Percentiles rank a stretch among this genome's conserved stretches.
Evolutionary conservation across 805 yeast species (phyloP).

Genomic region (Dipodascopsis tothii): DNA sequence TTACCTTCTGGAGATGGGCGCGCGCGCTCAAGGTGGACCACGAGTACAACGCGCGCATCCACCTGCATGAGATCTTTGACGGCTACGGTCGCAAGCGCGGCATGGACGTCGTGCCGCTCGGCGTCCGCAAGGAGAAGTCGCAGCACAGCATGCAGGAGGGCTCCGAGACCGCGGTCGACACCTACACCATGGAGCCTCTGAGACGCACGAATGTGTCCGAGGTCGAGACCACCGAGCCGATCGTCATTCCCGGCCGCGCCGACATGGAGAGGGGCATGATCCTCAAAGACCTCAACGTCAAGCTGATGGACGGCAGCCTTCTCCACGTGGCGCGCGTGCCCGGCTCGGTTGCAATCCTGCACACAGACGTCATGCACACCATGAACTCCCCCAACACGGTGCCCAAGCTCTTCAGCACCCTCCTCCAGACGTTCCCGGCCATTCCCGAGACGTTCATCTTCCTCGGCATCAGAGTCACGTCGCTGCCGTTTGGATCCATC

Average conservation of each 20-base stretch:
- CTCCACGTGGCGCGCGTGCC: conserved; percentile 14
- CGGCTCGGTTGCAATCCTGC: conserved; percentile 38
- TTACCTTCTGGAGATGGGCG: conserved; percentile 45
- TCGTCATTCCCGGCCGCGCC: not conserved
- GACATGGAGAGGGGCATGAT: not conserved
- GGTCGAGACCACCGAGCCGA: not conserved
- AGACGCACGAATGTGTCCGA: not conserved
- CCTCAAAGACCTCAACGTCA: not conserved
- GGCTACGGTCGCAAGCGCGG: conserved; percentile 17
- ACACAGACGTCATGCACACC: conserved; percentile 33
- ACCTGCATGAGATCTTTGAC: conserved; percentile 35
- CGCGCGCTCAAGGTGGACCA: conserved; percentile 36
- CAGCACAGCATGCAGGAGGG: not conserved
- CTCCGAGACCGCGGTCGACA: not conserved
- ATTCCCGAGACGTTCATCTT: conserved; percentile 42
- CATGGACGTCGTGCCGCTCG: not conserved
- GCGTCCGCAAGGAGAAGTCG: not conserved
- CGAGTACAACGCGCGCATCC: conserved; percentile 34
- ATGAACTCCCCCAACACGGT: conserved; percentile 40
- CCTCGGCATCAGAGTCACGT: conserved; percentile 37
- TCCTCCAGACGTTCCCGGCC: conserved; percentile 38
- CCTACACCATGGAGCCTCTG: not conserved
- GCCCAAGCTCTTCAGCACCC: conserved; percentile 37
- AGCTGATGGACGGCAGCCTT: not conserved
- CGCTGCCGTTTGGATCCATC: conserved; percentile 37